These are phyloP conservation scores for Rhizopogon sp. DNA, from an alignment of 768 basidiomycete species.

Conservation along the genomic window DNA sequence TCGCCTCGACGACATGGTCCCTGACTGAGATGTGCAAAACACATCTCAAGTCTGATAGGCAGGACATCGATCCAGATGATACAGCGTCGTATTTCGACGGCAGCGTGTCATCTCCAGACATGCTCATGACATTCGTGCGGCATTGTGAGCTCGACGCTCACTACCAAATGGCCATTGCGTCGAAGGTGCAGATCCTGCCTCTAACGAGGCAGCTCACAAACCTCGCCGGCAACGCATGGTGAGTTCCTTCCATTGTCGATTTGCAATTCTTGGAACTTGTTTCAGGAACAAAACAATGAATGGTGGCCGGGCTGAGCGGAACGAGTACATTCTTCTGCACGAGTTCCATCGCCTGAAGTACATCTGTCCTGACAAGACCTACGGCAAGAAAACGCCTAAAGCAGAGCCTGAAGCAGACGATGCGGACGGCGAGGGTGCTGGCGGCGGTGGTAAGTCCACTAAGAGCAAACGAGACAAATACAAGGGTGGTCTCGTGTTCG, in stretches of 20 bases:
- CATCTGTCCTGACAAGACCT: slow-evolving; percentile 92
- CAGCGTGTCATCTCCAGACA: slow-evolving; percentile 66
- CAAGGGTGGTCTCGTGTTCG: slow-evolving; percentile 97
- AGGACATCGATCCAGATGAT: slow-evolving; percentile 96
- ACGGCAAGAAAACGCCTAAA: slow-evolving; percentile 67
- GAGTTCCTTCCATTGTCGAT: slow-evolving; percentile 16
- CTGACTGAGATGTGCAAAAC: slow-evolving; percentile 95
- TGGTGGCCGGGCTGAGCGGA: slow-evolving; percentile 96
- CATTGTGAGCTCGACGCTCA: slow-evolving; percentile 96
- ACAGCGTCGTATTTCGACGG: slow-evolving; percentile 89
- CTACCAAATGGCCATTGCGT: slow-evolving; percentile 94
- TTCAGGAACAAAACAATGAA: slow-evolving; percentile 94
- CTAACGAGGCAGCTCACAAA: slow-evolving; percentile 92
- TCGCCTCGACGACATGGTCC: slow-evolving; percentile 96
- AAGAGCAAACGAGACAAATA: slow-evolving; percentile 90
- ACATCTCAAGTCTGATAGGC: slow-evolving; percentile 78
- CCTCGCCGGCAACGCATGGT: slow-evolving; percentile 97
- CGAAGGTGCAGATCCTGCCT: slow-evolving; percentile 91
- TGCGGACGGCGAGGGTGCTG: slow-evolving; percentile 42
- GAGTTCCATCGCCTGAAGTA: slow-evolving; percentile 97
- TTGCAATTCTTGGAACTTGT: background rate
- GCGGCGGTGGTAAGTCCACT: slow-evolving; percentile 36
- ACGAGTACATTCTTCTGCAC: slow-evolving; percentile 97
- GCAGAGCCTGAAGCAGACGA: slow-evolving; percentile 49
- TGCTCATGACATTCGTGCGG: slow-evolving; percentile 80